A percentile compares a stretch with the other conserved stretches of the same genome.
Conservation (phyloP, 306 rosid genomes). For the Rosa multiflora region DNA sequence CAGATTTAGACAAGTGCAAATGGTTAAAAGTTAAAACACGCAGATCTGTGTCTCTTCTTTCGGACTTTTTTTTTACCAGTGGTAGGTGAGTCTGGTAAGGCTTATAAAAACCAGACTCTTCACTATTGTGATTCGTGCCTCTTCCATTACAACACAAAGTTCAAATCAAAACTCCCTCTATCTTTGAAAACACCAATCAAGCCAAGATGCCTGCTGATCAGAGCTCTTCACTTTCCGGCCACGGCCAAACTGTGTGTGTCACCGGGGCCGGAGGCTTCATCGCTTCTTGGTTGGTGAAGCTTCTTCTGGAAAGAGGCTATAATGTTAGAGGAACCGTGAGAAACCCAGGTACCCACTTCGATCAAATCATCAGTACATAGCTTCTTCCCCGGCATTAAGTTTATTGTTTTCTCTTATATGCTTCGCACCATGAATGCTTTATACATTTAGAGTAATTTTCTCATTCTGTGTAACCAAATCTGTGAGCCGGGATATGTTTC, state of each 20-base stretch:
- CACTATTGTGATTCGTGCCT: neutral
- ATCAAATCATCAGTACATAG: neutral
- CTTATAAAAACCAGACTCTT: constrained; percentile 21
- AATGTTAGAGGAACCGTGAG: constrained; percentile 76
- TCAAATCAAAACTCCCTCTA: neutral
- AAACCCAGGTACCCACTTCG: constrained; percentile 57
- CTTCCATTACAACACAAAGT: neutral
- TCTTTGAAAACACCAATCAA: neutral
- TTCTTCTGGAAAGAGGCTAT: constrained; percentile 72
- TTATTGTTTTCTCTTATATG: neutral
- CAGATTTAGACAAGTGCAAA: neutral
- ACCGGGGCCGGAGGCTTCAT: constrained; percentile 98
- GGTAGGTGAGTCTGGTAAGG: constrained; percentile 33
- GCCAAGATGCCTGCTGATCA: constrained; percentile 42
- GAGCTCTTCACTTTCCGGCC: constrained; percentile 24
- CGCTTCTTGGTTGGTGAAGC: constrained; percentile 87
- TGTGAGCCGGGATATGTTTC: neutral
- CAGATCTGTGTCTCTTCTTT: neutral
- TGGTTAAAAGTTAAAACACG: neutral
- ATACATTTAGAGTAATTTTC: too few species aligned
- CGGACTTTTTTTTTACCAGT: neutral
- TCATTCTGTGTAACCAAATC: neutral
- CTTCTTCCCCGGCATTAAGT: neutral
- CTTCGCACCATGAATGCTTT: neutral
- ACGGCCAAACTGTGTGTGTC: constrained; percentile 66